phyloP scores from a whole-genome alignment of 306 rosid genomes.

The Alnus glutinosa region DNA sequence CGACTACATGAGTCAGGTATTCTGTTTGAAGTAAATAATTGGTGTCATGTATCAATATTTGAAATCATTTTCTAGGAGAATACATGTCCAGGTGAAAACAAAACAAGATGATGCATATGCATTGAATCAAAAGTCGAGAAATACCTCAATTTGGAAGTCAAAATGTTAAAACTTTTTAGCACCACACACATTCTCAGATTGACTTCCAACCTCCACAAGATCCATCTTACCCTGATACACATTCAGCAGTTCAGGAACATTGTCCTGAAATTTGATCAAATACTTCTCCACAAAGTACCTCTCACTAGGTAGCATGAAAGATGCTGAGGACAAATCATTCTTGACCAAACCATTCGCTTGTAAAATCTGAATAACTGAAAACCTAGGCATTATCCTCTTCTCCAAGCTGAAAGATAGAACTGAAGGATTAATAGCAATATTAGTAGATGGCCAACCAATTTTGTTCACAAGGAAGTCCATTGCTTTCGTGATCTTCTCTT shows the following conservation, averaged over 20 bases:
- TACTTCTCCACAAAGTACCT: too few relatives aligned
- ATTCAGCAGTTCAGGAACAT: conserved; percentile 27
- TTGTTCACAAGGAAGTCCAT: conserved; percentile 30
- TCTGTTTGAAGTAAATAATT: too few relatives aligned
- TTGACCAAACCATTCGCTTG: conserved; percentile 24
- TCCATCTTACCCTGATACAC: conserved; percentile 24
- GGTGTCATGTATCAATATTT: too few relatives aligned
- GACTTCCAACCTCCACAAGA: neutral
- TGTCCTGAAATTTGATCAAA: conserved; percentile 17
- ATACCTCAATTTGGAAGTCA: too few relatives aligned
- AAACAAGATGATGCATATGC: too few relatives aligned
- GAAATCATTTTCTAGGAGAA: too few relatives aligned
- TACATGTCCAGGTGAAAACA: too few relatives aligned
- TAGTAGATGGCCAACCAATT: conserved; percentile 15
- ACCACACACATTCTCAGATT: neutral
- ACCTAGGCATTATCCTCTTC: conserved; percentile 33
- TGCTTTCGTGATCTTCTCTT: conserved; percentile 23
- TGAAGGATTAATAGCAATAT: conserved; percentile 10
- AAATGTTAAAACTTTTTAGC: neutral
- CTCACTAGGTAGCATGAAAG: conserved; percentile 6
- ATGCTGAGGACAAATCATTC: neutral
- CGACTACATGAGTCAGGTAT: too few relatives aligned
- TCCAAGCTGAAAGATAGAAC: conserved; percentile 26
- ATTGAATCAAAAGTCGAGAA: too few relatives aligned
- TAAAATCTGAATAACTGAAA: conserved; percentile 28